These are phyloP conservation scores for Epichloe uncinata DNA, from an alignment of 2,329 filamentous ascomycete species.

Conservation along the genomic window DNA sequence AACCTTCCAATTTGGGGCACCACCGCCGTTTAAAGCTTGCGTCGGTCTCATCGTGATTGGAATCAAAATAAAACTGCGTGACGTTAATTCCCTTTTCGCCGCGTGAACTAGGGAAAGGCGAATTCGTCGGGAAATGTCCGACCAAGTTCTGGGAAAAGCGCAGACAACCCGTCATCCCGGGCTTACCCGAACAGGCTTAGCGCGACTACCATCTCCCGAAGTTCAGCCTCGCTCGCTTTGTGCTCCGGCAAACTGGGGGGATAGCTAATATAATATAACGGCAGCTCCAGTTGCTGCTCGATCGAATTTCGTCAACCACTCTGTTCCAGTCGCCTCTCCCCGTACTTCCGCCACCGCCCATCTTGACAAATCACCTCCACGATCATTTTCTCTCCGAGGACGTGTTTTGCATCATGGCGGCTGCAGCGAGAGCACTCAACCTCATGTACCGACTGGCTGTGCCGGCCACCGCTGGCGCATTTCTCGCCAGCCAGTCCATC, in stretches of 20 bases:
- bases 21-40: constrained; percentile 22
- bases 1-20: constrained; percentile 19
- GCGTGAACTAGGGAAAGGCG: constrained; percentile 6
- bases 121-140: constrained; percentile 9
- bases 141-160: constrained; percentile 12
- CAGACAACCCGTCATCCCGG: constrained; percentile 14
- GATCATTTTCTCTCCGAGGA: not conserved
- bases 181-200: constrained; percentile 23
- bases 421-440: constrained; percentile 44
- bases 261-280: not conserved
- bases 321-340: not conserved
- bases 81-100: constrained; percentile 13
- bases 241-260: not conserved
- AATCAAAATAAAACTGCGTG: constrained; percentile 12
- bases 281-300: not conserved
- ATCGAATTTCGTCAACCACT: not conserved
- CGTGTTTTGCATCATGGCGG: constrained; percentile 26
- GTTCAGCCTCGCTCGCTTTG: constrained; percentile 8
- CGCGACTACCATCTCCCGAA: constrained; percentile 10
- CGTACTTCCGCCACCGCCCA: not conserved
- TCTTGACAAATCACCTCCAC: not conserved
- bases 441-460: constrained; percentile 56
- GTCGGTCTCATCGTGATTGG: constrained; percentile 28
- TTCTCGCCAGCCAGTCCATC: constrained; percentile 62
- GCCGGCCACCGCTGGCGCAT: constrained; percentile 55